A percentile compares a stretch with the other conserved stretches of the same genome.
Evolutionary conservation across 1,139 yeast species (phyloP).

Genomic region (Pneumocystis oryctolagi): DNA sequence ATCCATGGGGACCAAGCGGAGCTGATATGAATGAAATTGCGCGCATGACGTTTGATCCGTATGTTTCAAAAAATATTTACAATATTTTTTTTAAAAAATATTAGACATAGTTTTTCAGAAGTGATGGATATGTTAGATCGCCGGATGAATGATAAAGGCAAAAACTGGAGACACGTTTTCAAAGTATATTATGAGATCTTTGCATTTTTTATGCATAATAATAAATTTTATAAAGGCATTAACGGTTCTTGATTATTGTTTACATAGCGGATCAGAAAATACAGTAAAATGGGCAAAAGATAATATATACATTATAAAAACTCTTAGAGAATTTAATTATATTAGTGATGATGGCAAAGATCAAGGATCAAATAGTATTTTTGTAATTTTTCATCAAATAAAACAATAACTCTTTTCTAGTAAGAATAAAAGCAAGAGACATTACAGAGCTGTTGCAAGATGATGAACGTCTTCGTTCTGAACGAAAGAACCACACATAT

Average conservation of each 20-base stretch:
- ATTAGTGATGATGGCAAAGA: slow-evolving; percentile 68
- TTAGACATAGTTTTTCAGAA: slow-evolving; percentile 59
- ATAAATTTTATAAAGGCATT: slow-evolving; percentile 31
- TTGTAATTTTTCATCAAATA: neutral
- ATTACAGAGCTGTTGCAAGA: slow-evolving; percentile 65
- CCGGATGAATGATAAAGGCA: slow-evolving; percentile 89
- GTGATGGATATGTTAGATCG: slow-evolving; percentile 93
- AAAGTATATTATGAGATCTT: slow-evolving; percentile 28
- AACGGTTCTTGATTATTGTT: slow-evolving; percentile 75
- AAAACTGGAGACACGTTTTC: slow-evolving; percentile 95
- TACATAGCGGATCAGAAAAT: slow-evolving; percentile 76
- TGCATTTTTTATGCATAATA: neutral
- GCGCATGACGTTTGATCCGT: slow-evolving; percentile 50
- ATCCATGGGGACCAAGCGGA: slow-evolving; percentile 69
- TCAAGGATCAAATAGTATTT: slow-evolving; percentile 55
- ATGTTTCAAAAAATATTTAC: slow-evolving; percentile 10
- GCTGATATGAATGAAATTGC: slow-evolving; percentile 77
- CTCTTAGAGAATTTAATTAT: slow-evolving; percentile 79
- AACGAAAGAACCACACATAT: slow-evolving; percentile 30
- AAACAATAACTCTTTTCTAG: slow-evolving; percentile 16
- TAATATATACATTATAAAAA: slow-evolving; percentile 75
- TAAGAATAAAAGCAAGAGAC: slow-evolving; percentile 85
- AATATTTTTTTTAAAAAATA: neutral
- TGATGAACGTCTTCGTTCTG: slow-evolving; percentile 67
- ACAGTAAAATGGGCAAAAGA: slow-evolving; percentile 92